phyloP scores from a whole-genome alignment of 2,329 filamentous ascomycete genomes.

The Sporothrix brasiliensis region DNA sequence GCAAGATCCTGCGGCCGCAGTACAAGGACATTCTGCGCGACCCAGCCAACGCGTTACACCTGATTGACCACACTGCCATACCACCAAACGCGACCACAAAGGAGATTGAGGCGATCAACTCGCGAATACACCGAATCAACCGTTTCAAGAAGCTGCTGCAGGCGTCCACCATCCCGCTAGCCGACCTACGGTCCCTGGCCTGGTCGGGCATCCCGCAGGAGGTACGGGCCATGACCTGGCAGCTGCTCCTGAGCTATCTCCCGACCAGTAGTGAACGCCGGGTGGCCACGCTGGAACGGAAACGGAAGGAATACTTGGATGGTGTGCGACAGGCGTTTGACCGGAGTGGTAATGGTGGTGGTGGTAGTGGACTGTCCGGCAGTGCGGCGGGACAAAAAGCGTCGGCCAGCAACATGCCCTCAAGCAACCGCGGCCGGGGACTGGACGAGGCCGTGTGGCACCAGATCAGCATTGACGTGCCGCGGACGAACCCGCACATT shows the following conservation, averaged over 20 bases:
- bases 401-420: not conserved
- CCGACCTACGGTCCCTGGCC: constrained; percentile 80
- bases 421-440: constrained; percentile 42
- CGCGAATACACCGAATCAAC: constrained; percentile 90
- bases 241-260: constrained; percentile 89
- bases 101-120: constrained; percentile 82
- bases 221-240: constrained; percentile 98
- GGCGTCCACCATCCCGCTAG: constrained; percentile 81
- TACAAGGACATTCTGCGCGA: constrained; percentile 93
- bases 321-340: constrained; percentile 77
- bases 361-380: not conserved
- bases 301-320: constrained; percentile 94
- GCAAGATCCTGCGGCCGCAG: constrained; percentile 93
- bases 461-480: constrained; percentile 98
- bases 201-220: constrained; percentile 96
- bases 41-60: constrained; percentile 90
- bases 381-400: constrained; percentile 15
- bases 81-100: constrained; percentile 75
- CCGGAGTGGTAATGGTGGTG: constrained; percentile 56
- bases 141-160: constrained; percentile 98
- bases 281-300: constrained; percentile 85
- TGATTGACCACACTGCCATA: constrained; percentile 83
- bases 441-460: constrained; percentile 99
- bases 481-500: constrained; percentile 92
- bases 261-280: constrained; percentile 95